Percentiles rank a stretch among this genome's conserved stretches.
Evolutionary conservation across 1,284 basidiomycete species (phyloP).

Genomic region (Malassezia equina): DNA sequence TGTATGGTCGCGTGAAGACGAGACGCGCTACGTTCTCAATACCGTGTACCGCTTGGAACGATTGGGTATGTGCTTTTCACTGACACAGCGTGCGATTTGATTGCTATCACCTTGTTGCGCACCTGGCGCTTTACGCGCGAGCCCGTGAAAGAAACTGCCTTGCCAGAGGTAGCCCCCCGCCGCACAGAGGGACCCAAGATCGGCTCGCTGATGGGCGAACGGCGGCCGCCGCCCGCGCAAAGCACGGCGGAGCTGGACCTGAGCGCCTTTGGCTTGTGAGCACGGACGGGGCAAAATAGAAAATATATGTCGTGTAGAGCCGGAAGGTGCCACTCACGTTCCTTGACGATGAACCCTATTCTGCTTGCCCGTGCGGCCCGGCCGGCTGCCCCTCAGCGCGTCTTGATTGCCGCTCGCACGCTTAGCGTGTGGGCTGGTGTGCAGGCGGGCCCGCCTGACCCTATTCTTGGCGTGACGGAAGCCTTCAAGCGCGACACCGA

Average conservation of each 20-base stretch:
- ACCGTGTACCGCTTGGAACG: constrained; percentile 75
- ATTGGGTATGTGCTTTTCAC: constrained; percentile 85
- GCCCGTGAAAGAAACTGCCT: neutral
- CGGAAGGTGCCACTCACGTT: neutral
- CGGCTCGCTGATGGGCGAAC: constrained; percentile 8
- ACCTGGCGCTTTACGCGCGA: constrained; percentile 68
- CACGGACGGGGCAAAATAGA: neutral
- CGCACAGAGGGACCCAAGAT: neutral
- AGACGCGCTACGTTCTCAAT: constrained; percentile 79
- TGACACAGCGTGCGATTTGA: constrained; percentile 72
- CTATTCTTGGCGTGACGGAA: constrained; percentile 89
- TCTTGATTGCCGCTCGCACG: neutral
- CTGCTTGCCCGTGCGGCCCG: neutral
- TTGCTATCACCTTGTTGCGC: constrained; percentile 73
- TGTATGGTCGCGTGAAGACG: constrained; percentile 76
- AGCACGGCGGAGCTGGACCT: constrained; percentile 17
- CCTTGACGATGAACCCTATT: neutral
- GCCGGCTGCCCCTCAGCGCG: neutral
- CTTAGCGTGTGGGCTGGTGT: constrained; percentile 71
- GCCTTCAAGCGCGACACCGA: constrained; percentile 69
- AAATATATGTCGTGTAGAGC: neutral
- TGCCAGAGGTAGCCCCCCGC: neutral
- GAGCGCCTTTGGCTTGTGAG: constrained; percentile 16
- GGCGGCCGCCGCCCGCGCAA: constrained; percentile 8
- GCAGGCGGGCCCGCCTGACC: constrained; percentile 77